Conservation (phyloP, 2,329 filamentous ascomycete genomes). For the Rutstroemia sp. region DNA sequence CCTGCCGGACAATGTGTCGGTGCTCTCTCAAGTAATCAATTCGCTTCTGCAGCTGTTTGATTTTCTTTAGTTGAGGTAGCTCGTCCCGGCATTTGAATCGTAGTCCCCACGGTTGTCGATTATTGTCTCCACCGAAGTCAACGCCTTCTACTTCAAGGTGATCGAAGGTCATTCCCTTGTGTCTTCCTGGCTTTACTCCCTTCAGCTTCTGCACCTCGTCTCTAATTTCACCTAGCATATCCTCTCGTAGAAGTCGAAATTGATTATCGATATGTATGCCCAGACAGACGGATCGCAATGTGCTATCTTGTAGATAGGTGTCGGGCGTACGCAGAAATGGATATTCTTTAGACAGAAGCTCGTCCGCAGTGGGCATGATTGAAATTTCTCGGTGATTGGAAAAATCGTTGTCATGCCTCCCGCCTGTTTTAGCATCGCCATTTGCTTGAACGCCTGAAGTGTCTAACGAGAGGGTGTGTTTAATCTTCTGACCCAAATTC, state of each 20-base stretch:
- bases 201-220: conserved; percentile 49
- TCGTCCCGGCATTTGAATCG: conserved; percentile 36
- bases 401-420: conserved; percentile 68
- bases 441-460: conserved; percentile 11
- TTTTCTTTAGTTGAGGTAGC: conserved; percentile 36
- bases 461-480: conserved; percentile 29
- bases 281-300: conserved; percentile 32
- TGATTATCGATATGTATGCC: conserved; percentile 58
- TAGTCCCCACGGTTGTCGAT: conserved; percentile 32
- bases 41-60: conserved; percentile 26
- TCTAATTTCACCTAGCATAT: conserved; percentile 60
- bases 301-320: conserved; percentile 36
- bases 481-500: conserved; percentile 35
- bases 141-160: conserved; percentile 13
- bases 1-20: conserved; percentile 47
- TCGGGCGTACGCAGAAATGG: conserved; percentile 49
- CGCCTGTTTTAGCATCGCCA: conserved; percentile 40
- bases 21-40: conserved; percentile 41
- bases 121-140: conserved; percentile 15
- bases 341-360: conserved; percentile 45
- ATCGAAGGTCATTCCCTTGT: conserved; percentile 33
- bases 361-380: conserved; percentile 59
- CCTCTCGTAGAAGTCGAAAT: conserved; percentile 63
- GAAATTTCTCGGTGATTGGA: conserved; percentile 51
- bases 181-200: conserved; percentile 40